phyloP scores from a whole-genome alignment of 192 early-diverging fungal genomes.

The Endogone sp. region DNA sequence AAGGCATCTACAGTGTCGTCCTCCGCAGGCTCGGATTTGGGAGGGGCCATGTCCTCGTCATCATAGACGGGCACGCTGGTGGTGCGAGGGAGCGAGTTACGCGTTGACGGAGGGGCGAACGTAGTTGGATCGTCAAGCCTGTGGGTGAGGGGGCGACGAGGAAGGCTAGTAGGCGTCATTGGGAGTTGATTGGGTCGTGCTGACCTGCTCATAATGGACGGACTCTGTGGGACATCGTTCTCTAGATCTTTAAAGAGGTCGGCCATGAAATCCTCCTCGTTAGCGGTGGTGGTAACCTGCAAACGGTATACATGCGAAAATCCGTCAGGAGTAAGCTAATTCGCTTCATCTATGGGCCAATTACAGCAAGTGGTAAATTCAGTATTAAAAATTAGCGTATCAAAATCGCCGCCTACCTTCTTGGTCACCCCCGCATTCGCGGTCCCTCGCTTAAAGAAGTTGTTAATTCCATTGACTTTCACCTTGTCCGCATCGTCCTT shows the following conservation, averaged over 20 bases:
- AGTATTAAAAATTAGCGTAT: not conserved
- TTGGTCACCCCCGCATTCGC: not conserved
- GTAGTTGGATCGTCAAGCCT: not conserved
- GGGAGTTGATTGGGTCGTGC: not conserved
- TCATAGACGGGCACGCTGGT: not conserved
- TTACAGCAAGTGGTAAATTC: no score
- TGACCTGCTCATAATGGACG: not conserved
- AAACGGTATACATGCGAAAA: not conserved
- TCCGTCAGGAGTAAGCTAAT: not conserved
- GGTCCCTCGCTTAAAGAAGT: conserved; percentile 1
- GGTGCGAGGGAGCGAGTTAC: not conserved
- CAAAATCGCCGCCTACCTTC: not conserved
- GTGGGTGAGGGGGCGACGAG: not conserved
- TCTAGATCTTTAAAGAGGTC: not conserved
- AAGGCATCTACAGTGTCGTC: not conserved
- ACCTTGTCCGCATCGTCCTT: conserved; percentile 1
- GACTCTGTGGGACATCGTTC: not conserved
- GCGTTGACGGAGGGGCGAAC: not conserved
- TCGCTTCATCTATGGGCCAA: no score
- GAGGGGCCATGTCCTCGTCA: not conserved
- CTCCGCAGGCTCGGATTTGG: not conserved
- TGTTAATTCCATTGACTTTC: conserved; percentile 6
- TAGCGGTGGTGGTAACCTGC: not conserved
- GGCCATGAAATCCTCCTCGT: conserved; percentile 1
- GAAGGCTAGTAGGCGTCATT: not conserved